These are phyloP conservation scores for Paramyrothecium sp. DNA, from an alignment of 2,329 filamentous ascomycete species.

Conservation along the genomic window DNA sequence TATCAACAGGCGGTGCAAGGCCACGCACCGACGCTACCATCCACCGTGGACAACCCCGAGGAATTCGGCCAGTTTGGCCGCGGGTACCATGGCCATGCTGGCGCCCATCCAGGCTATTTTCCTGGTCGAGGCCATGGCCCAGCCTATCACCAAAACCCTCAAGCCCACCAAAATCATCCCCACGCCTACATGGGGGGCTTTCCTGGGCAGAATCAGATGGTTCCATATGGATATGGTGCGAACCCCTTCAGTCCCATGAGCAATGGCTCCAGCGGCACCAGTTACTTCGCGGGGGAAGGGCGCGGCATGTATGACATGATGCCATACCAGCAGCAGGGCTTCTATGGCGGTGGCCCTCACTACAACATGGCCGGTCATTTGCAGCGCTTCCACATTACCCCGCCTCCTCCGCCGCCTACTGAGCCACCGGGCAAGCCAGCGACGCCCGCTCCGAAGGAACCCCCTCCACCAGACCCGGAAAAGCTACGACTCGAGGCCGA, in stretches of 20 bases:
- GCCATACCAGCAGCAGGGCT: slow-evolving; percentile 41
- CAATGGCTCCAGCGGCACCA: slow-evolving; percentile 31
- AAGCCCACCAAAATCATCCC: slow-evolving; percentile 48
- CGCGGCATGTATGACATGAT: slow-evolving; percentile 48
- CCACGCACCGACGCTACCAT: slow-evolving; percentile 46
- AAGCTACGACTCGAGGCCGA: slow-evolving; percentile 62
- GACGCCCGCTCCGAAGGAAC: slow-evolving; percentile 40
- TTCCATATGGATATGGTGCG: slow-evolving; percentile 39
- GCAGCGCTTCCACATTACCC: slow-evolving; percentile 36
- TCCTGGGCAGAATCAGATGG: slow-evolving; percentile 41
- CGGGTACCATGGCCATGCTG: slow-evolving; percentile 18
- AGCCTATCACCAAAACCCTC: slow-evolving; percentile 47
- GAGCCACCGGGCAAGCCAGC: slow-evolving; percentile 35
- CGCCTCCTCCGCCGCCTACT: slow-evolving; percentile 41
- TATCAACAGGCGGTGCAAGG: slow-evolving; percentile 31
- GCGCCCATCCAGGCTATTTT: slow-evolving; percentile 17
- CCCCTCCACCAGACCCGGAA: slow-evolving; percentile 47
- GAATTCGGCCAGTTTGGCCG: slow-evolving; percentile 54
- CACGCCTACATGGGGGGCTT: slow-evolving; percentile 39
- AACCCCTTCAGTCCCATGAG: slow-evolving; percentile 45
- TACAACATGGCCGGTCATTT: slow-evolving; percentile 30
- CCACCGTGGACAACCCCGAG: slow-evolving; percentile 64
- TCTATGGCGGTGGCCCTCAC: slow-evolving; percentile 26
- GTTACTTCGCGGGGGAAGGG: slow-evolving; percentile 39
- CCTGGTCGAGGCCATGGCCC: slow-evolving; percentile 26